Conservation (phyloP, 1,284 basidiomycete genomes). For the Schizopora paradoxa region DNA sequence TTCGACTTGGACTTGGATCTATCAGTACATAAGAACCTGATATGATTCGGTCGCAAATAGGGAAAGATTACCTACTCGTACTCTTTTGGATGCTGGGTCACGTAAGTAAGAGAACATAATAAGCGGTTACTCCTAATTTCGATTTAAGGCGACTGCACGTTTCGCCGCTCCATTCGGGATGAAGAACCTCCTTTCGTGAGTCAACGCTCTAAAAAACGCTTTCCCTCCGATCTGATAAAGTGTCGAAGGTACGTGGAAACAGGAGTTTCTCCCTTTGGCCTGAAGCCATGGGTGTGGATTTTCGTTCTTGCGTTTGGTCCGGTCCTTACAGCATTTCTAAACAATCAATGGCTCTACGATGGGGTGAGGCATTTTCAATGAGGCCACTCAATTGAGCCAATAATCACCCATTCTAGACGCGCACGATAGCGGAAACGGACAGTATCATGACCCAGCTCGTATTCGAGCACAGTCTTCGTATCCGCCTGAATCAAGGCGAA, state of each 20-base stretch:
- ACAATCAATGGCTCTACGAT: constrained; percentile 7
- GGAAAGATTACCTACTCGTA: not conserved
- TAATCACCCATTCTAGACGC: not conserved
- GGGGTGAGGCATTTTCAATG: no score
- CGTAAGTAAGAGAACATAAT: not conserved
- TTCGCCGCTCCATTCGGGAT: constrained; percentile 12
- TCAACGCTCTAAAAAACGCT: no score
- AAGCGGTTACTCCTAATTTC: not conserved
- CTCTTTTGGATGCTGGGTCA: not conserved
- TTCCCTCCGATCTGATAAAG: no score
- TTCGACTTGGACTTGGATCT: not conserved
- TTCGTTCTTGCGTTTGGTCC: constrained; percentile 11
- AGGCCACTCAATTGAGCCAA: not conserved
- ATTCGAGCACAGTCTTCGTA: constrained; percentile 52
- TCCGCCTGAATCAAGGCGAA: constrained; percentile 37
- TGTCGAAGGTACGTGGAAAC: constrained; percentile 13
- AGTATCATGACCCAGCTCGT: constrained; percentile 43
- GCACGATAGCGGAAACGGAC: constrained; percentile 3
- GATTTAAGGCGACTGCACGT: constrained; percentile 3
- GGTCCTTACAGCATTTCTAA: constrained; percentile 5
- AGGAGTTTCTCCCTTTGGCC: constrained; percentile 1
- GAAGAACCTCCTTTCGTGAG: constrained; percentile 12
- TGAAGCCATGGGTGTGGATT: constrained; percentile 15
- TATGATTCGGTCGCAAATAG: no score
- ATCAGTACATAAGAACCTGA: not conserved